These are phyloP conservation scores for Sporodiniella umbellata DNA, from an alignment of 371 early-diverging fungal genomes.

Conservation along the genomic window DNA sequence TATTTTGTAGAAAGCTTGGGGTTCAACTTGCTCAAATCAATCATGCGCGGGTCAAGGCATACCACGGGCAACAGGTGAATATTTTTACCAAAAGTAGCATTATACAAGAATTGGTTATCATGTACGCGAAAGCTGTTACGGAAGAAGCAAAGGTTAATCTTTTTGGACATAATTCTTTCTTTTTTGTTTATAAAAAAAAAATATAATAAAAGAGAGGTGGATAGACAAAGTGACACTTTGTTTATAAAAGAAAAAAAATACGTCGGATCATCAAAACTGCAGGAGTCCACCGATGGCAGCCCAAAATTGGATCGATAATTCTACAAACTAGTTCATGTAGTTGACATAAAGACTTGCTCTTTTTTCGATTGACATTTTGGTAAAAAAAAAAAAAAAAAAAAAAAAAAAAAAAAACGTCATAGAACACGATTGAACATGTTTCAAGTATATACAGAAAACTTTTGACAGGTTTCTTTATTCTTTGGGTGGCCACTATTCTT, in stretches of 20 bases:
- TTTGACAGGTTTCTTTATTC: too few species aligned
- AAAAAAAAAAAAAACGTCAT: too few species aligned
- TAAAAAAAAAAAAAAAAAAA: too few species aligned
- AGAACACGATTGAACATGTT: too few species aligned
- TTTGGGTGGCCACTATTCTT: too few species aligned
- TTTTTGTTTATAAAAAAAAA: background rate
- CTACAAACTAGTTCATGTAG: too few species aligned
- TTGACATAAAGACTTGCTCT: too few species aligned
- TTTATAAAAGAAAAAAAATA: background rate
- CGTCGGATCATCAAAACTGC: conserved; percentile 4
- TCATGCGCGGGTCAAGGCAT: conserved; percentile 27
- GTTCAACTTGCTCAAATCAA: conserved; percentile 15
- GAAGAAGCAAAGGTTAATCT: conserved; percentile 27
- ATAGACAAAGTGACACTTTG: background rate
- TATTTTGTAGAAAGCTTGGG: background rate
- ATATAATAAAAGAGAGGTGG: background rate
- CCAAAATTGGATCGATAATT: background rate
- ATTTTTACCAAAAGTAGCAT: conserved; percentile 3
- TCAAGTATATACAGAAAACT: too few species aligned
- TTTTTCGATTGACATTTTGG: too few species aligned
- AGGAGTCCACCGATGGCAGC: background rate
- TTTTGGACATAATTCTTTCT: conserved; percentile 1
- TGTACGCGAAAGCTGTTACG: conserved; percentile 36
- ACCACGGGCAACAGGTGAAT: conserved; percentile 13
- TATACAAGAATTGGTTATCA: conserved; percentile 21